phyloP scores from a whole-genome alignment of 139 green algal genomes.

The Volvox reticuliferus region DNA sequence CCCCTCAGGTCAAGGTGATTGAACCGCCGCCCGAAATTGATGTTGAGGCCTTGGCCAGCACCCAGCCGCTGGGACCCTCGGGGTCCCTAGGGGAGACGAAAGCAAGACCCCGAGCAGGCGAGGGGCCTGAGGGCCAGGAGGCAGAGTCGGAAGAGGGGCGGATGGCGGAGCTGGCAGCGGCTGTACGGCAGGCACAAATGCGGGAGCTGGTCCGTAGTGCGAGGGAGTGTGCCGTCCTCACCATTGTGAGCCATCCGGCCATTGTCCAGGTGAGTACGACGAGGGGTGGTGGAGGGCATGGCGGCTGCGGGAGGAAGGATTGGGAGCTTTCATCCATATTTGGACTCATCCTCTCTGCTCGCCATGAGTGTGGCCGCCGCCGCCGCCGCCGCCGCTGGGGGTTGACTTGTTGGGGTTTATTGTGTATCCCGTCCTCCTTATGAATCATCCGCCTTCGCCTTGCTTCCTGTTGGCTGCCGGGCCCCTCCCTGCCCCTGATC shows the following conservation, averaged over 20 bases:
- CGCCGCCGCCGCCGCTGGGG: too few species aligned
- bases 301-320: too few species aligned
- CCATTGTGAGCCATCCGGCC: not conserved
- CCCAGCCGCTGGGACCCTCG: not conserved
- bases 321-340: not conserved
- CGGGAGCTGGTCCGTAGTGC: conserved; percentile 27
- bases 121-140: not conserved
- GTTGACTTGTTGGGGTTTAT: too few species aligned
- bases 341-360: too few species aligned
- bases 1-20: conserved; percentile 25
- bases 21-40: not conserved
- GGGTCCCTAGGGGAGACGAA: not conserved
- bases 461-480: too few species aligned
- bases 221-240: conserved; percentile 17
- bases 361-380: too few species aligned
- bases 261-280: conserved; percentile 14
- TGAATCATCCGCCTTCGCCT: too few species aligned
- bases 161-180: not conserved
- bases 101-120: not conserved
- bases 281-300: not conserved
- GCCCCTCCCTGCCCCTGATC: too few species aligned
- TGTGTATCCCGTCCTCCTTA: too few species aligned
- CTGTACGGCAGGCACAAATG: conserved; percentile 23
- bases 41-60: not conserved
- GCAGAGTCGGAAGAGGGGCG: not conserved